Evolutionary conservation across 2,329 filamentous ascomycete species (phyloP).

Genomic region (Chrysoporthe cubensis): DNA sequence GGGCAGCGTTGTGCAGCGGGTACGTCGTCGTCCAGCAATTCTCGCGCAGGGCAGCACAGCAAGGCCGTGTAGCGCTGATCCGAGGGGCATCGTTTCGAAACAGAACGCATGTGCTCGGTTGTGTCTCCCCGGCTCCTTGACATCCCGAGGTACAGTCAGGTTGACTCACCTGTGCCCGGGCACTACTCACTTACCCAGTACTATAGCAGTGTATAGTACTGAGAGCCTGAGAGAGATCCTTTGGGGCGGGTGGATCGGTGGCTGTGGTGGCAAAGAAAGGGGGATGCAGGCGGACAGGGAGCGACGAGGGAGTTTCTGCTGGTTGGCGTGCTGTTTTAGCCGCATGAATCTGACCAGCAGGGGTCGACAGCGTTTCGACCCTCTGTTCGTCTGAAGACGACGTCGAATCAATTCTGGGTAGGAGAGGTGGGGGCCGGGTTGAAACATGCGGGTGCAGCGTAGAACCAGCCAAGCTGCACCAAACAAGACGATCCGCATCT

Average conservation of each 20-base stretch:
- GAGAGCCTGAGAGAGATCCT: not conserved
- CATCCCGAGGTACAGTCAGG: not conserved
- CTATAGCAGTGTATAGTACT: no score
- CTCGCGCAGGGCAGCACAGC: not conserved
- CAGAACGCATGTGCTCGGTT: not conserved
- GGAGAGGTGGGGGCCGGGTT: not conserved
- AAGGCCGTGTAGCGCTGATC: not conserved
- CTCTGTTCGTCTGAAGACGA: constrained; percentile 10
- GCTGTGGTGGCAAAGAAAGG: constrained; percentile 9
- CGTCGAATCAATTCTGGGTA: constrained; percentile 13
- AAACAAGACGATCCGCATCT: not conserved
- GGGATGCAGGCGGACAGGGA: not conserved
- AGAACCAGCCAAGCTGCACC: constrained; percentile 11
- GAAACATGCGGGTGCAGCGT: constrained; percentile 14
- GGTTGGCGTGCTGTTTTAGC: not conserved
- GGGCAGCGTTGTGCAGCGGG: not conserved
- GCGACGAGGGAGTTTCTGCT: not conserved
- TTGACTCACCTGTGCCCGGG: not conserved
- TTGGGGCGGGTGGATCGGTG: not conserved
- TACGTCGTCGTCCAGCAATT: not conserved
- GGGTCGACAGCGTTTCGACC: constrained; percentile 1
- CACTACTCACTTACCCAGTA: no score
- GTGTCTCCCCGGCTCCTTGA: not conserved
- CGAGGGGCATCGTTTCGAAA: not conserved
- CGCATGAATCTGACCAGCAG: not conserved